Evolutionary conservation across 176 grass and related monocot genomes (phyloP), one percentile per base, ranked within the genome.

Genomic region (Pontederia crassipes): DNA sequence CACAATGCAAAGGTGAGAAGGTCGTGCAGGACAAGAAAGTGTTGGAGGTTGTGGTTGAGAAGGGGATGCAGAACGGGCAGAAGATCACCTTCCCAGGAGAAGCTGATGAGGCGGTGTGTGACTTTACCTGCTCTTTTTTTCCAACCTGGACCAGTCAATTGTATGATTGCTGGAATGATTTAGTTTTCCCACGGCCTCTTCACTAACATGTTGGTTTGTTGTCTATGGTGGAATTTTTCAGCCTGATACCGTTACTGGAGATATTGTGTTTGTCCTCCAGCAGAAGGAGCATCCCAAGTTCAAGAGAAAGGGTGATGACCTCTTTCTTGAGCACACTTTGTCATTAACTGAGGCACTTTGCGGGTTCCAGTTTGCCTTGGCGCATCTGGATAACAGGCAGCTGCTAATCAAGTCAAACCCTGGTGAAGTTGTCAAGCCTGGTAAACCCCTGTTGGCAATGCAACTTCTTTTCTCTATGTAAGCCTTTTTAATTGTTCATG

Each of bases 221-320:
- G 69, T 12, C 28, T 8, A 9, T 11, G 8, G 28, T 64, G 1
- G 46, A 17, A 52, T 27, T 57, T 54, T 4, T 2, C 15, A 12
- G 85, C 85, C 85, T 24, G 76, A 88, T 28, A 83, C 85, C 2
- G 75, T 83, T 9, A 88, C 79, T 0, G 85, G 85, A 52, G 80
- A 88, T 14, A 83, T 88, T 0, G 80, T 88, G 51, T 88, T 88
- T 8, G 80, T 88, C 48, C 80, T 88, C 12, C 85, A 88, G 61
- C 85, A 88, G 80, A 88, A 88, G 76, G 85, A 88, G 52, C 85
- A 88, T 12, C 80, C 80, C 10, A 88, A 88, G 68, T 83, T 88
- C 27, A 88, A 88, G 80, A 54, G 85, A 46, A 88, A 88, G 85
- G 80, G 68, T 0, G 85, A 82, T 8, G 85, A 88, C 27, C 76